Percentiles rank a stretch among this genome's conserved stretches.
These are phyloP conservation scores for barley (Hordeum vulgare) DNA, from an alignment of 176 grass and related monocot genomes.

Conservation along the genomic window DNA sequence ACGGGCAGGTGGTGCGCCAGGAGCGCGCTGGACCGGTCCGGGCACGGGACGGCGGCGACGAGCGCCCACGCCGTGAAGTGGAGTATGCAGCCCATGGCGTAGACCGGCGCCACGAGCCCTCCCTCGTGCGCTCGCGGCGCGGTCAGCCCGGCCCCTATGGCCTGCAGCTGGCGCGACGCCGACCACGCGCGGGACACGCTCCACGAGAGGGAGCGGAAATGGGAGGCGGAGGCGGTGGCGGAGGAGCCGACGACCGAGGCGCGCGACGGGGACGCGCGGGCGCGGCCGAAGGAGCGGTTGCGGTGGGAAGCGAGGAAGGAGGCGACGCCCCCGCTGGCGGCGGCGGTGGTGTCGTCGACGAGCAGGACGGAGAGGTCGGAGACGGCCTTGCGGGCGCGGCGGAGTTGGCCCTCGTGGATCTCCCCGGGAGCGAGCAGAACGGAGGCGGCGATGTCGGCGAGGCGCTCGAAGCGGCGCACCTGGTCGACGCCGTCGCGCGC, in stretches of 20 bases:
- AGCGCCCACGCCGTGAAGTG: conserved; percentile 68
- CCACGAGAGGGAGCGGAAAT: conserved; percentile 92
- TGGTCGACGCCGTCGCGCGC: conserved; percentile 73
- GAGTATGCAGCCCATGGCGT: conserved; percentile 86
- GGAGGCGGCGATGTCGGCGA: conserved; percentile 60
- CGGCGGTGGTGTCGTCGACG: conserved; percentile 56
- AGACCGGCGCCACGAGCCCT: conserved; percentile 63
- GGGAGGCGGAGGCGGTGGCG: conserved; percentile 29
- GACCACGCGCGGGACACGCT: conserved; percentile 94
- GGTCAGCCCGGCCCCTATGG: conserved; percentile 57
- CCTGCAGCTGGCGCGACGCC: conserved; percentile 73
- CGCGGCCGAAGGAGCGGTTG: conserved; percentile 88
- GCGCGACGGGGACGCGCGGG: conserved; percentile 40
- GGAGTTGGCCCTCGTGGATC: conserved; percentile 57
- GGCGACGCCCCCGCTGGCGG: conserved; percentile 39
- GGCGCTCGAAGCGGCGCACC: conserved; percentile 66
- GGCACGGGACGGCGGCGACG: conserved; percentile 82
- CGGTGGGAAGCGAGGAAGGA: conserved; percentile 50
- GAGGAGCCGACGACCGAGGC: neutral
- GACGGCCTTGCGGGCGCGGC: conserved; percentile 65
- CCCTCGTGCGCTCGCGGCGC: conserved; percentile 75
- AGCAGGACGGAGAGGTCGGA: conserved; percentile 62
- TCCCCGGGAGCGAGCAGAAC: conserved; percentile 36
- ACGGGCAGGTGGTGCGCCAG: conserved; percentile 48
- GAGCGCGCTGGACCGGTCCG: conserved; percentile 63